Evolutionary conservation across 2,329 filamentous ascomycete species (phyloP).

Genomic region (Aureobasidium sp.): DNA sequence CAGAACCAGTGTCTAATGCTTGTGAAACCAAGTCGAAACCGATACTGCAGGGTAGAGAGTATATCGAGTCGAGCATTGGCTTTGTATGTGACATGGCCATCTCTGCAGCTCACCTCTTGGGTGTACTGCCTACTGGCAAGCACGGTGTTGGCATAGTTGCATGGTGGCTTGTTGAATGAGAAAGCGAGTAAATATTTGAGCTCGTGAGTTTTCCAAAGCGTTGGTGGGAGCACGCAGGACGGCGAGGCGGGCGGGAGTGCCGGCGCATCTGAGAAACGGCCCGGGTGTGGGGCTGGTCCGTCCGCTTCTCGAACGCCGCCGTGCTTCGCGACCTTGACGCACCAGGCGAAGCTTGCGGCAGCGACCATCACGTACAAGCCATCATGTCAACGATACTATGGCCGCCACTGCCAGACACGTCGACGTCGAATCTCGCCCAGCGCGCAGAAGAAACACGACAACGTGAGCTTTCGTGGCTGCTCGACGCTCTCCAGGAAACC

Average conservation of each 20-base stretch:
- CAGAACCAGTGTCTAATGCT: neutral
- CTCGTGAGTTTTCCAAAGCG: neutral
- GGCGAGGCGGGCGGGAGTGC: neutral
- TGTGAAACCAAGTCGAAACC: neutral
- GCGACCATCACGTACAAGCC: neutral
- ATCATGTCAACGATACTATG: slow-evolving; percentile 54
- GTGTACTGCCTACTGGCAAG: neutral
- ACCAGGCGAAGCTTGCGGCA: neutral
- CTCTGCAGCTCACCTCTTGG: too few species aligned
- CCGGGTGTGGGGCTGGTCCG: neutral
- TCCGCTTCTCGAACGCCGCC: neutral
- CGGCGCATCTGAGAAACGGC: neutral
- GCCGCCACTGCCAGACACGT: slow-evolving; percentile 41
- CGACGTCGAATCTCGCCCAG: neutral
- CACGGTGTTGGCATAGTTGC: neutral
- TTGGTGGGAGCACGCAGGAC: neutral
- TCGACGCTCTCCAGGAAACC: slow-evolving; percentile 51
- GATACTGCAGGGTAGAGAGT: neutral
- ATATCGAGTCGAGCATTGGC: neutral
- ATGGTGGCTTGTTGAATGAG: neutral
- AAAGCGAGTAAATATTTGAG: neutral
- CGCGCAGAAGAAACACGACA: neutral
- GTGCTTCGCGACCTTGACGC: too few species aligned
- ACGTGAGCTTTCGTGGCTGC: slow-evolving; percentile 55
- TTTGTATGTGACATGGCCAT: neutral